Conservation (phyloP, 2,329 filamentous ascomycete genomes). For the Fusarium phyllophilum region DNA sequence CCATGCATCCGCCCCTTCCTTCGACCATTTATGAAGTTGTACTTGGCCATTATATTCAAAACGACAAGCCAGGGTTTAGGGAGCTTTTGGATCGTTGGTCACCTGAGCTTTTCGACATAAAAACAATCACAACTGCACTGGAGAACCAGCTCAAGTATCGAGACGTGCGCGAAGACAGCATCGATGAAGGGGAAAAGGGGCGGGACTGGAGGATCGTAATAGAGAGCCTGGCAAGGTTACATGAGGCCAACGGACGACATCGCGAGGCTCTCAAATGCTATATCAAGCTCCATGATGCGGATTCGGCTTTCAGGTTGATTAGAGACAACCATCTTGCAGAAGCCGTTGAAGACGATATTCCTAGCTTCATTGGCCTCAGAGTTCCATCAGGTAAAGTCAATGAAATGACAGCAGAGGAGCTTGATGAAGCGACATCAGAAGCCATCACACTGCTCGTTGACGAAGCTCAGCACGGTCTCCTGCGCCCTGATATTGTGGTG, state of each 20-base stretch:
- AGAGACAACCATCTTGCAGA: constrained; percentile 90
- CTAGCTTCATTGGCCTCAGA: constrained; percentile 86
- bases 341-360: constrained; percentile 88
- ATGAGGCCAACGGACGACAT: constrained; percentile 82
- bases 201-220: constrained; percentile 91
- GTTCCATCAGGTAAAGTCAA: constrained; percentile 77
- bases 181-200: constrained; percentile 77
- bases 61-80: constrained; percentile 78
- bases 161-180: constrained; percentile 78
- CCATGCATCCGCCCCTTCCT: constrained; percentile 82
- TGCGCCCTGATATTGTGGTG: constrained; percentile 81
- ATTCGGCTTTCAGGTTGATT: constrained; percentile 87
- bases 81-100: constrained; percentile 87
- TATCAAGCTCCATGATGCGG: constrained; percentile 90
- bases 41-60: constrained; percentile 86
- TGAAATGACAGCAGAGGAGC: constrained; percentile 72
- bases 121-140: constrained; percentile 78
- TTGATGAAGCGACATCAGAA: constrained; percentile 83
- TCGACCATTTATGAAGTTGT: constrained; percentile 88
- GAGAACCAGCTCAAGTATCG: constrained; percentile 83
- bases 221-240: constrained; percentile 84
- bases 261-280: constrained; percentile 89
- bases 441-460: constrained; percentile 88
- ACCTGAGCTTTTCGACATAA: constrained; percentile 82
- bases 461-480: constrained; percentile 88